Conservation (phyloP, 2,329 filamentous ascomycete species). For the Camillea tinctor region DNA sequence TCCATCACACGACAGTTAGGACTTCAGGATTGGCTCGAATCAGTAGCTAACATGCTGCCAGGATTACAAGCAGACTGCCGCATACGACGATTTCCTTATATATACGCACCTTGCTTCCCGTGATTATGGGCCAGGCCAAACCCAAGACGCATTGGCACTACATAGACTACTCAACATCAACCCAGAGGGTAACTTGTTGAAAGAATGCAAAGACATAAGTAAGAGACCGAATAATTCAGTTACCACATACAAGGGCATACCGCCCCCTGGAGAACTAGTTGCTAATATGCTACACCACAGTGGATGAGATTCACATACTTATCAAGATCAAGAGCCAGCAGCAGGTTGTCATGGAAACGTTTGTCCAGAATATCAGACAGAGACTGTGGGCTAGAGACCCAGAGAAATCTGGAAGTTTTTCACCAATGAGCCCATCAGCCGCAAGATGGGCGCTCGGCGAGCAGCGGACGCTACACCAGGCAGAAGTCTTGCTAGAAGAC, state of each 20-base stretch:
- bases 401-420: background rate
- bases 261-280: background rate
- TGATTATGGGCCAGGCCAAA: background rate
- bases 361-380: slow-evolving; percentile 1
- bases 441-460: background rate
- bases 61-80: slow-evolving; percentile 8
- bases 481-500: background rate
- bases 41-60: slow-evolving; percentile 9
- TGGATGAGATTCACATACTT: slow-evolving; percentile 34
- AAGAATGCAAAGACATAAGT: slow-evolving; percentile 31
- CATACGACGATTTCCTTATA: slow-evolving; percentile 7
- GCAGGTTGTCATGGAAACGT: slow-evolving; percentile 4
- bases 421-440: background rate
- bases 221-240: background rate
- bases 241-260: background rate
- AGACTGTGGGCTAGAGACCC: background rate
- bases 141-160: slow-evolving; percentile 7
- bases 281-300: background rate
- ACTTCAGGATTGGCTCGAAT: background rate
- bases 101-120: background rate
- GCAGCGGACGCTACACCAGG: background rate
- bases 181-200: slow-evolving; percentile 28
- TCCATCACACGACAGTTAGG: background rate
- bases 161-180: slow-evolving; percentile 25
- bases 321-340: slow-evolving; percentile 27